Evolutionary conservation across 352 stramenopile species (phyloP).

Genomic region (Elongisporangium anandrum): DNA sequence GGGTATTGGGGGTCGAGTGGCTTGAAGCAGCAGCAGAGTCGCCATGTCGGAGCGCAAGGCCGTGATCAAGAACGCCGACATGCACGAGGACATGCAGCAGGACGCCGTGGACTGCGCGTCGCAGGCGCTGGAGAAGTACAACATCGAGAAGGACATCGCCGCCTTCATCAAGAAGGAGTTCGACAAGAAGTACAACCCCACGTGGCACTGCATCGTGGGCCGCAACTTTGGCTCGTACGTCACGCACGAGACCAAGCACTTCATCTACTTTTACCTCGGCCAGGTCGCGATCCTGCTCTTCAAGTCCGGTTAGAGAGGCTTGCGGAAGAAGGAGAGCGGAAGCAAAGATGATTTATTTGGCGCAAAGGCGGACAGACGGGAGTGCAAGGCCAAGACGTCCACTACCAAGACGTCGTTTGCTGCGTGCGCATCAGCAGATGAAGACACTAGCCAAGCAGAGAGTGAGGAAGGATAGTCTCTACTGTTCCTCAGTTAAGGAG

Average conservation of each 20-base stretch:
- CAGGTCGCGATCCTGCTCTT: constrained; percentile 92
- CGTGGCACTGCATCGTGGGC: constrained; percentile 94
- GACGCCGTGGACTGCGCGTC: constrained; percentile 98
- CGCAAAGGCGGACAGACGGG: background rate
- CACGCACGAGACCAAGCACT: constrained; percentile 92
- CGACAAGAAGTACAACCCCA: constrained; percentile 91
- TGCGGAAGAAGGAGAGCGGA: background rate
- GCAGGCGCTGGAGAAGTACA: constrained; percentile 98
- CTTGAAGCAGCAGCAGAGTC: background rate
- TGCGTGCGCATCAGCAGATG: background rate
- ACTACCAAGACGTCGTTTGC: no score
- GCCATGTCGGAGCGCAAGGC: constrained; percentile 94
- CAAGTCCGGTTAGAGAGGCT: constrained; percentile 75
- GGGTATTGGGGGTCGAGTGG: background rate
- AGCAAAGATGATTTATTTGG: background rate
- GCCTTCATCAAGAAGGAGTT: constrained; percentile 93
- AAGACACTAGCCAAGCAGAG: background rate
- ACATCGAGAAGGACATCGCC: constrained; percentile 97
- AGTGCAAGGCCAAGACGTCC: background rate
- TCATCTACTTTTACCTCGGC: constrained; percentile 96
- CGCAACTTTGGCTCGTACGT: constrained; percentile 94
- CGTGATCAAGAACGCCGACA: constrained; percentile 99
- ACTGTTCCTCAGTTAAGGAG: background rate
- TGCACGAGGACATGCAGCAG: constrained; percentile 99
- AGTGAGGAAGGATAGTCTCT: background rate